Base-by-base conservation (phyloP, 192 early-diverging fungal genomes). In the Umbelopsis sp. region DNA sequence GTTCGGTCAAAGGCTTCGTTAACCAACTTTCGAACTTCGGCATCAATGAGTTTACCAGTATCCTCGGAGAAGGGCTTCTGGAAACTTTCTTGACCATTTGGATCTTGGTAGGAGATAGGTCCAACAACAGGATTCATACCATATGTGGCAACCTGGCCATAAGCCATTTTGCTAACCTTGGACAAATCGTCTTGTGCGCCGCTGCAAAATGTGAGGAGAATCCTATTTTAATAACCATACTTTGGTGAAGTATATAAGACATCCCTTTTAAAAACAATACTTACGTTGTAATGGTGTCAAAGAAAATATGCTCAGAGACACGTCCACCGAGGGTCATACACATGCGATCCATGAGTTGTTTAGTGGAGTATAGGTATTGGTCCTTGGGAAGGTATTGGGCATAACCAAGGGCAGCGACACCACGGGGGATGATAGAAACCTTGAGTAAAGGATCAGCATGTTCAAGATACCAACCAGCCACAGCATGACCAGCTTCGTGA, bases 341-440 rank as follows among this genome's bases (percentile, higher is more conserved):
- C 90, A 93, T 92, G 71, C 91, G 86, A 84, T 98, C 97, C 71
- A 91, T 77, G 70, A 98, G 84, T 78, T 96, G 94, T 44, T 87
- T 88, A 3, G 91, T 95, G 32, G 94, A 95, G 77, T 97, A 94
- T 77, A 98, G 80, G 78, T 95, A 94, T 83, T 96, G 90, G 79
- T 98, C 97, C 82, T 95, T 94, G 68, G 97, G 97, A 72, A 98
- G 80, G 81, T 97, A 98, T 85, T 98, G 97, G 51, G 97, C 97
- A 82, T 98, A 98, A 20, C 97, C 97, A 24, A 98, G 87, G 14
- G 97, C 97, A 10, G 89, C 95, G 16, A 87, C 80, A 36, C 97
- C 96, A 69, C 97, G 91, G 38, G 97, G 97, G 71, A 98, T 98
- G 72, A 98, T 97, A 59, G 94, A 95, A 17, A 98, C 96, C 85